Evolutionary conservation across 2,329 filamentous ascomycete genomes (phyloP), one percentile per base, ranked within the genome.

Genomic region (Fusarium sp.): DNA sequence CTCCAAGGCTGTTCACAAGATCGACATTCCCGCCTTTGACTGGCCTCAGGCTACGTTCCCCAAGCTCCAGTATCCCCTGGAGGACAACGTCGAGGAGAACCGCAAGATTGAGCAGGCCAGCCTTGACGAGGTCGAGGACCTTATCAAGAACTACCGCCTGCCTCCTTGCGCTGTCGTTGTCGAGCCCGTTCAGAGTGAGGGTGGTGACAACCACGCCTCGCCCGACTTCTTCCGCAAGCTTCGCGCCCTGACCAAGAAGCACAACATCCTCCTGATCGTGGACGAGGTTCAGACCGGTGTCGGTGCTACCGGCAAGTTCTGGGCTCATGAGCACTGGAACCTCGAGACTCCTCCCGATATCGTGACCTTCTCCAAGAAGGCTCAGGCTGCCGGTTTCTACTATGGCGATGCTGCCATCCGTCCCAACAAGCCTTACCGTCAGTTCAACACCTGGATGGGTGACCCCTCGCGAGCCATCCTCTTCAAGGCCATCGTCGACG

Each of bases 371-470:
- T 92, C 89, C 77, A 97, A 97, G 86, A 97, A 97, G 86, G 94
- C 93, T 3, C 93, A 97, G 83, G 92, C 93, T 2, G 93, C 94
- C 6, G 93, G 93, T 33, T 97, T 95, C 86, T 97, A 96, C 86
- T 97, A 90, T 78, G 91, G 91, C 66, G 90, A 96, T 85, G 86
- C 88, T 9, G 89, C 88, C 42, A 86, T 97, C 73, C 86, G 92
- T 11, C 93, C 93, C 68, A 97, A 97, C 85, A 94, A 94, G 86
- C 91, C 94, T 6, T 97, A 97, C 85, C 90, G 93, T 67, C 93
- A 97, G 82, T 97, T 97, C 86, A 97, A 97, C 86, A 97, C 93
- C 53, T 97, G 93, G 93, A 96, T 97, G 91, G 93, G 93, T 75
- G 93, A 97, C 82, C 93, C 93, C 14, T 90, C 91, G 13, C 90